Evolutionary conservation across 73 alveolate species (phyloP), one percentile per base, ranked within the genome.

Genomic region (Paramecium octaurelia): DNA sequence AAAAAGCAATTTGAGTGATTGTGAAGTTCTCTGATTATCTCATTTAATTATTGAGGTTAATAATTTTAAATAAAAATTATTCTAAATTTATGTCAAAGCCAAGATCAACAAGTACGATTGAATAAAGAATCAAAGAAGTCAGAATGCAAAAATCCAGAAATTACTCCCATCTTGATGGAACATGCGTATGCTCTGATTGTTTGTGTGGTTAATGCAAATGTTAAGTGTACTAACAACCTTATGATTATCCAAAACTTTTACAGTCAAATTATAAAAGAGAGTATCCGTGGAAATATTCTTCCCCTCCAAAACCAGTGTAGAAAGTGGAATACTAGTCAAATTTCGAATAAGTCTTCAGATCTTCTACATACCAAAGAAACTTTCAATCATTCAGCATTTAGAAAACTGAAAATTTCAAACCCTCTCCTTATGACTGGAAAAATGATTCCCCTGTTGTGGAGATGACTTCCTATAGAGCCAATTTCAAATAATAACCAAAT

Each of bases 191-290:
- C 31, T 20, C 48, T 24, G 84, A 64, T 11, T 64, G 84, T 64
- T 64, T 64, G 12, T 64, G 84, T 64, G 84, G 84, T 31, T 64
- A 64, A 64, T 64, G 84, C 50, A 64, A 64, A 64, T 64, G 84
- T 27, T 64, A 64, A 7, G 27, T 64, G 2, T 1, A 16, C 8
- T 64, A 64, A 64, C 27, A 27, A 31, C 42, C 18, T 64, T 64
- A 64, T 64, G 84, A 64, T 64, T 64, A 64, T 64, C 84, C 84
- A 0, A 64, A 64, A 34, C 24, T 31, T 1, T 64, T 64, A 34
- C 27, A 27, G 24, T 64, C 84, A 64, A 64, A 64, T 64, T 64
- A 64, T 34, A 64, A 64, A 64, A 64, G 84, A 64, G 84, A 64
- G 31, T 64, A 23, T 64, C 27, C 27, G 84, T 64, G 84, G 84